Evolutionary conservation across 208 protist genomes (phyloP), one percentile per base, ranked within the genome.

Genomic region (Crithidia fasciculata): DNA sequence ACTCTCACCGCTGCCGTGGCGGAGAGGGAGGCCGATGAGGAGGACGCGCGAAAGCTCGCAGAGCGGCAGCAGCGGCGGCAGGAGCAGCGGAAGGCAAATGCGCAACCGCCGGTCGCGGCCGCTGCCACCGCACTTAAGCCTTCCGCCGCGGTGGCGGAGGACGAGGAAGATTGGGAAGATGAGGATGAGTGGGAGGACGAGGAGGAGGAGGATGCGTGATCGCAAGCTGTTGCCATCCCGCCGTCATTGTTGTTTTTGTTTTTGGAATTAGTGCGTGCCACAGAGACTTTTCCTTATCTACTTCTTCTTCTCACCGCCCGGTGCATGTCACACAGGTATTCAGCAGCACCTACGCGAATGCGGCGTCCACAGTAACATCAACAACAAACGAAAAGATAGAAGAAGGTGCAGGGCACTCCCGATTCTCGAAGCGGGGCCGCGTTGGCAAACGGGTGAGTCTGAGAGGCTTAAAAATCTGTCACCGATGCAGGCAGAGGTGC

Each of bases 1-100:
- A 75, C 74, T 43, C 76, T 91, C 36, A 88, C 81, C 5, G 83
- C 57, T 2, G 77, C 71, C 9, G 69, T 81, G 78, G 83, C 70
- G 8, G 81, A 87, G 58, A 60, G 70, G 52, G 83, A 75, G 75
- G 66, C 64, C 56, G 37, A 57, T 0, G 54, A 59, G 9, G 77
- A 73, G 57, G 57, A 76, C 8, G 60, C 67, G 10, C 72, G 76
- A 19, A 74, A 73, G 37, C 50, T 19, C 8, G 69, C 44, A 16
- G 68, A 52, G 8, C 67, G 66, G 43, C 10, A 58, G 68, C 59
- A 74, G 59, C 40, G 55, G 13, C 71, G 50, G 4, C 65, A 80
- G 45, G 9, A 54, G 45, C 45, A 28, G 28, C 57, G 8, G 55
- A 43, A 44, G 10, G 18, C 44, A 15, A 7, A 2, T 10, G 41